Conservation (phyloP, 495 filamentous ascomycete genomes). For the Penicillium roqueforti region DNA sequence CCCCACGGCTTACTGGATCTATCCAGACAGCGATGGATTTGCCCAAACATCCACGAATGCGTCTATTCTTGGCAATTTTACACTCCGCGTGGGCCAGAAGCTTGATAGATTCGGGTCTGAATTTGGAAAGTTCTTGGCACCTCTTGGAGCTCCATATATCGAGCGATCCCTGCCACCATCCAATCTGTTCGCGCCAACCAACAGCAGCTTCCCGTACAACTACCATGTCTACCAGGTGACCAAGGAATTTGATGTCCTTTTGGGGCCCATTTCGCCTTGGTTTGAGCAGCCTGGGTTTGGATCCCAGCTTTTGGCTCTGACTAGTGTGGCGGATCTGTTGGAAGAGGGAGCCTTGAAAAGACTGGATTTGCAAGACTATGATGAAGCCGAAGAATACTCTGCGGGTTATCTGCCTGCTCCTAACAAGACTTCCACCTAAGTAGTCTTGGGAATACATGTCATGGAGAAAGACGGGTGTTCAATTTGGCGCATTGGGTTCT, state of each 20-base stretch:
- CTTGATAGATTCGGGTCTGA: constrained; percentile 55
- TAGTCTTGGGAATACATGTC: neutral
- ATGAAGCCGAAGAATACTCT: constrained; percentile 17
- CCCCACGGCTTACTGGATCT: constrained; percentile 27
- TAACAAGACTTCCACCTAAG: neutral
- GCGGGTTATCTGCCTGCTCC: constrained; percentile 17
- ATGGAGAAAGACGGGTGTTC: neutral
- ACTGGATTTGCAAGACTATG: constrained; percentile 17
- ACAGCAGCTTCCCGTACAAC: constrained; percentile 44
- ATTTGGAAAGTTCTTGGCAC: constrained; percentile 41
- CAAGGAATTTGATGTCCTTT: constrained; percentile 36
- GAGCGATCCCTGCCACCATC: constrained; percentile 51
- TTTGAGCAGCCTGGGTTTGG: constrained; percentile 57
- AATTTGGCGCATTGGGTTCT: neutral
- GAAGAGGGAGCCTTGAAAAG: constrained; percentile 23
- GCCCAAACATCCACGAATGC: constrained; percentile 23
- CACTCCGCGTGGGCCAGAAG: constrained; percentile 41
- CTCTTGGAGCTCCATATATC: constrained; percentile 48
- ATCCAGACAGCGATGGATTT: constrained; percentile 46
- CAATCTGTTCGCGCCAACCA: constrained; percentile 40
- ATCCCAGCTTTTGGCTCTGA: constrained; percentile 38
- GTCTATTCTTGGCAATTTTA: constrained; percentile 44
- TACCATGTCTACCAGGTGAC: constrained; percentile 53
- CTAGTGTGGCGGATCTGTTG: constrained; percentile 22
- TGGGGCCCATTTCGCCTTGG: constrained; percentile 52